Base-by-base conservation (phyloP, 495 filamentous ascomycete species). In the Daldinia loculata region DNA sequence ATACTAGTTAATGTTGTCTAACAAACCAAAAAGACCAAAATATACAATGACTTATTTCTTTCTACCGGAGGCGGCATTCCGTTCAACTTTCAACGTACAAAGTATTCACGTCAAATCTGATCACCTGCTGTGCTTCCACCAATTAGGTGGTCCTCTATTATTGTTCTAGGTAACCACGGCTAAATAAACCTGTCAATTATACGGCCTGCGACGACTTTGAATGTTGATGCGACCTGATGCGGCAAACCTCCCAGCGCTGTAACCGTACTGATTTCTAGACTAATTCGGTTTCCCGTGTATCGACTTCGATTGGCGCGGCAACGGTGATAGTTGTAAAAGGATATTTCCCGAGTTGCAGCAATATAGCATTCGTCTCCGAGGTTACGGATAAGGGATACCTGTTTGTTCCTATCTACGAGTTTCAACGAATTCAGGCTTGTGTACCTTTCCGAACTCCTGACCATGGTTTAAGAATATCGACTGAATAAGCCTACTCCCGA, bases 171-270 rank as follows among this genome's bases (percentile, higher is more conserved):
- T 50, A 38, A 30, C 17, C 27, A 8, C 19, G 34, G 30, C 34
- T 15, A 24, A 53, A 36, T 38, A 19, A 14, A 19, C 17, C 11
- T 24, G 17, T 52, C 45, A 22, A 52, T 53, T 17, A 22, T 36
- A 34, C 43, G 6, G 6, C 5, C 19, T 22, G 29, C 45, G 43
- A 48, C 45, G n/a, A n/a, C 29, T 52, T 52, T 50, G n/a, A 15
- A 56, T 15, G 26, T 56, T 36, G 36, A 56, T 43, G 51, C 38
- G 61, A 56, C 50, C 36, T 27, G 8, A 52, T 52, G 60, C 45
- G 30, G 48, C 51, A 52, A 22, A 52, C 45, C 19, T 38, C 51
- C 2, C 45, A 52, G 17, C 26, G 61, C 12, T 26, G 48, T 45
- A 24, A 26, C 6, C 24, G 6, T 52, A 52, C 50, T 22, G 22